Percentiles rank a stretch among this genome's conserved stretches.
Conservation (phyloP, 257 asterid genomes). For the Nicotiana noctiflora region DNA sequence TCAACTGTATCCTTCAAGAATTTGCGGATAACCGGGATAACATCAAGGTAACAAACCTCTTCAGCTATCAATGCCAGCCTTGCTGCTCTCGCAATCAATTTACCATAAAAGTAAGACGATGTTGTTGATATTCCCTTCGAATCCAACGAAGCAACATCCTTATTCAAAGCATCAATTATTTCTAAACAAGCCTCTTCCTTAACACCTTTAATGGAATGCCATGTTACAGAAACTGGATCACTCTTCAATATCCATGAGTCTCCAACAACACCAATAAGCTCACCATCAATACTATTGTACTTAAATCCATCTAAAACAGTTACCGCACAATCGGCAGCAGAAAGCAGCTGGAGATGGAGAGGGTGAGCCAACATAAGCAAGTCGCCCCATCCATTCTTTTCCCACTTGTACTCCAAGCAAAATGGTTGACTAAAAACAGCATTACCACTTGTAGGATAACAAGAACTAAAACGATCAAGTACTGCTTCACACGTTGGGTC, state of each 20-base stretch:
- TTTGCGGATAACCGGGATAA: constrained; percentile 51
- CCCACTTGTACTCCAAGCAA: constrained; percentile 74
- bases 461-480: constrained; percentile 64
- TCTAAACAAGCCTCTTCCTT: constrained; percentile 48
- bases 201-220: constrained; percentile 82
- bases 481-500: constrained; percentile 32
- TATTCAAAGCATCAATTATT: constrained; percentile 46
- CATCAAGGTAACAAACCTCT: constrained; percentile 60
- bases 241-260: constrained; percentile 74
- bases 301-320: constrained; percentile 59
- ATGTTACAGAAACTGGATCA: constrained; percentile 71
- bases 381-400: constrained; percentile 82
- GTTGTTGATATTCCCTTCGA: constrained; percentile 42
- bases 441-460: constrained; percentile 68
- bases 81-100: constrained; percentile 91
- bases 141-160: constrained; percentile 57
- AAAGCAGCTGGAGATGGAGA: constrained; percentile 67
- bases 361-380: constrained; percentile 95
- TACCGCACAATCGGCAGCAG: constrained; percentile 29
- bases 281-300: constrained; percentile 77
- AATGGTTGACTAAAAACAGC: constrained; percentile 59
- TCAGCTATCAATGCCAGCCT: constrained; percentile 89
- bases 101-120: constrained; percentile 76
- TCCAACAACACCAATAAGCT: constrained; percentile 85
- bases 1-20: constrained; percentile 81